Conservation (phyloP, 2,329 filamentous ascomycete genomes). For the Colletotrichum sp. region DNA sequence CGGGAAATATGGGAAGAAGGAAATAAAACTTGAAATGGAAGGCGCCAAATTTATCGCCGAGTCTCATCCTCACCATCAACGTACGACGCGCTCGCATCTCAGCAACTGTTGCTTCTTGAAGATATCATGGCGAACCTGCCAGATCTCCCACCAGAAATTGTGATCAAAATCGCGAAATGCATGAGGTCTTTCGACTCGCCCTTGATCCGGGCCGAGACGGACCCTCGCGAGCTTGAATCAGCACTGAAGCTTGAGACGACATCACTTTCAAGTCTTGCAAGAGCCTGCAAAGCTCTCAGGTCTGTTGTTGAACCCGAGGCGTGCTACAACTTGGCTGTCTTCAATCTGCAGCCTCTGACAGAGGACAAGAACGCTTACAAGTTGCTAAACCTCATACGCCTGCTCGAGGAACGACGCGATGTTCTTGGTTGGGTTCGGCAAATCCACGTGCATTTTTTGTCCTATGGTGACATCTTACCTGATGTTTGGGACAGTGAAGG, state of each 20-base stretch:
- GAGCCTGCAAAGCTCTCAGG: not conserved
- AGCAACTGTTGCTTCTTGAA: not conserved
- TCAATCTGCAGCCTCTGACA: not conserved
- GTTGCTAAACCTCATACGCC: not conserved
- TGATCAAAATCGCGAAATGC: not conserved
- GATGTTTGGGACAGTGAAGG: not conserved
- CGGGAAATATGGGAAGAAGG: not conserved
- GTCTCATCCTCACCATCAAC: not conserved
- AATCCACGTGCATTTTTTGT: not conserved
- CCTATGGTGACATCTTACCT: not conserved
- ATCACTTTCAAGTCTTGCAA: not conserved
- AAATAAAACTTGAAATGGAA: not conserved
- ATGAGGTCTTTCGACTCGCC: not conserved
- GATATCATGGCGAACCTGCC: not conserved
- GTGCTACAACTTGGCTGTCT: not conserved
- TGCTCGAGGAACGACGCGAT: not conserved
- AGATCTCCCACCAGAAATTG: not conserved
- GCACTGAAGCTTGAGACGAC: not conserved
- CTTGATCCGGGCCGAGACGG: not conserved
- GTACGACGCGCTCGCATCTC: not conserved
- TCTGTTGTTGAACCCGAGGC: not conserved
- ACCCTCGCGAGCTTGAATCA: not conserved
- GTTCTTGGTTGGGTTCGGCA: not conserved
- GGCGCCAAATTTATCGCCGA: not conserved
- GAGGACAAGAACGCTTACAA: not conserved